Percentiles rank a stretch among this genome's conserved stretches.
These are phyloP conservation scores for Raddia distichophylla DNA, from an alignment of 176 grass and related monocot species.

Conservation along the genomic window DNA sequence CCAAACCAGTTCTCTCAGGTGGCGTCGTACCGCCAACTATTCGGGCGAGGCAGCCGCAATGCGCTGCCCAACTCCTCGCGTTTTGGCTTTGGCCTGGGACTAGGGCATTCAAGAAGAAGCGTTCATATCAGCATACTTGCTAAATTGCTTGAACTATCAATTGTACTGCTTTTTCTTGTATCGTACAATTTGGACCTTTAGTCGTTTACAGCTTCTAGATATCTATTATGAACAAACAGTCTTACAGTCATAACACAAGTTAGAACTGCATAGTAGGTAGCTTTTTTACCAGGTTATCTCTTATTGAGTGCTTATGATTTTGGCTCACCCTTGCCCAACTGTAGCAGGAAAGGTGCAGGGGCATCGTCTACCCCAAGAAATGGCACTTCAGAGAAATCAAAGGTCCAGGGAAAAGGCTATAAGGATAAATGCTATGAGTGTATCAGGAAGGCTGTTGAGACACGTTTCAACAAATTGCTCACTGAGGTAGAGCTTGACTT, in stretches of 20 bases:
- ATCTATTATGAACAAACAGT: not conserved
- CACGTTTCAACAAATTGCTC: conserved; percentile 82
- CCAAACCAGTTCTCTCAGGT: too few species aligned
- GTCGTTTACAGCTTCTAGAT: conserved; percentile 18
- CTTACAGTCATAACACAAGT: conserved; percentile 13
- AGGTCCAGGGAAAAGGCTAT: conserved; percentile 84
- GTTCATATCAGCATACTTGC: not conserved
- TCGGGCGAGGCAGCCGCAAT: too few species aligned
- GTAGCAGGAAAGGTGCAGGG: conserved; percentile 71
- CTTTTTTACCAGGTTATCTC: conserved; percentile 33
- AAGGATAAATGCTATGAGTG: conserved; percentile 97
- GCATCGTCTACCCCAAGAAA: conserved; percentile 65
- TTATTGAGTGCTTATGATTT: conserved; percentile 13
- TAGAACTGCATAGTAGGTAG: conserved; percentile 29
- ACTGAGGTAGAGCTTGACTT: conserved; percentile 62
- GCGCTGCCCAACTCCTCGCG: too few species aligned
- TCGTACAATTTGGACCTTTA: conserved; percentile 12
- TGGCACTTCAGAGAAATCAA: conserved; percentile 67
- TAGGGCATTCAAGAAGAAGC: too few species aligned
- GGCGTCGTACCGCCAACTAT: too few species aligned
- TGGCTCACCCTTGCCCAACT: conserved; percentile 18
- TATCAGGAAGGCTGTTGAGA: conserved; percentile 91
- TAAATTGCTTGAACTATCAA: conserved; percentile 18
- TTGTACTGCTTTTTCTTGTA: conserved; percentile 20
- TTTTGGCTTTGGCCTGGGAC: too few species aligned